Base-by-base conservation (phyloP, 805 yeast species). In the Ascoidea asiatica region DNA sequence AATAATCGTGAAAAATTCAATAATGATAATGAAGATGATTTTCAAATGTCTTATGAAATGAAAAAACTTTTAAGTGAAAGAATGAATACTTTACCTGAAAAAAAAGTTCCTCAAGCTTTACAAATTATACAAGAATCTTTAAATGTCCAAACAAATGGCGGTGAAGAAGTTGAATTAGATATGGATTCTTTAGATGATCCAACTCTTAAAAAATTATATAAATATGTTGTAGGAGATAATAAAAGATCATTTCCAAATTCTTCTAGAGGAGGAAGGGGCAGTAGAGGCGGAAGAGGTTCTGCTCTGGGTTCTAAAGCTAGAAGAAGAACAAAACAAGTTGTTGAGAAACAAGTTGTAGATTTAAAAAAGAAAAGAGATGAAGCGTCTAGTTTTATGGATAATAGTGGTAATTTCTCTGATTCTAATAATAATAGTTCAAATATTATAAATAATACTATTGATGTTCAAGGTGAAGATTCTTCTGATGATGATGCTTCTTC, bases 81-180 rank as follows among this genome's bases (percentile, higher is more conserved):
- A 52, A 89, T 92, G 59, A 79, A 81, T 43, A 79, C 77, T 47
- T 64, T 79, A 50, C 75, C 87, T 39, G 94, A 88, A 52, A 77
- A 81, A 61, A 86, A 85, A 65, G 67, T 90, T 54, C 84, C 81
- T 53, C 81, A 83, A 48, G 95, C 88, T 33, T 73, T 90, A 49
- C 77, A 82, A 43, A 87, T 92, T 50, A 87, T 92, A 52, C 82
- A 82, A 56, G 92, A 84, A 60, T 71, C 79, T 43, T 69, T 80
- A 73, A 83, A 75, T 48, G 69, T 73, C 53, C 72, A 61, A 54
- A 67, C 56, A 52, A 63, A 58, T 53, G 73, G 70, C 47, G 90
- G 87, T 54, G 97, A 90, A 46, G 97, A 92, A 66, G 92, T 92
- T 49, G 98, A 92, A 67, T 72, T 92, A 48, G 98, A 92, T 62